Evolutionary conservation across 345 rosid genomes (phyloP), one percentile per base, ranked within the genome.

Genomic region (Theobroma cacao): DNA sequence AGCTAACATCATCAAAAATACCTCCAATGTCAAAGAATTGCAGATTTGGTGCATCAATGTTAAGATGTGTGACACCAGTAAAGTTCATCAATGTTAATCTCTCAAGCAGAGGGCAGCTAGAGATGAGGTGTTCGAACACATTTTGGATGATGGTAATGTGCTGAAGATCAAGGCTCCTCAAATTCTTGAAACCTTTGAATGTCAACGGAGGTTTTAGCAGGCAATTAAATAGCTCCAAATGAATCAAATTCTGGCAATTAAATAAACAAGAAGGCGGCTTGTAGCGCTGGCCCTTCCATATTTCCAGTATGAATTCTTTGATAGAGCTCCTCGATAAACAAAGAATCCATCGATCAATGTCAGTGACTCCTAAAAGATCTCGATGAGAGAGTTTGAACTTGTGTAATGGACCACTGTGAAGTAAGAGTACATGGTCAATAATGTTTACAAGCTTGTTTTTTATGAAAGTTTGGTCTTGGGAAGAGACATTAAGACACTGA

Each of bases 111-210:
- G 88, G 86, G 80, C 90, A 88, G 82, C 86, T 85, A 36, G 85
- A 80, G 60, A 91, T 86, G 22, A 91, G 75, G 79, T 80, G 73
- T 79, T 90, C 91, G 76, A 91, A 91, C 62, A 83, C 90, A 40
- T 85, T 83, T 77, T 88, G 95, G 50, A 82, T 64, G 76, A 88
- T 78, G 58, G 95, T 88, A 81, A 91, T 80, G 74, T 90, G 91
- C 74, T 91, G 95, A 36, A 91, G 91, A 77, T 91, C 93, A 11
- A 91, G 95, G 80, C 92, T 91, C 85, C 82, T 91, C 87, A 90
- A 86, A 65, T 77, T 84, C 79, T 78, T 83, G 78, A 88, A 91
- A 80, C 95, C 93, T 77, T 83, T 82, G 84, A 88, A 88, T 1
- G 76, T 75, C 26, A 69, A 52, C 34, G 93, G 95, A 62, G 91